Evolutionary conservation across 192 early-diverging fungal genomes (phyloP), one percentile per base, ranked within the genome.

Genomic region (Coemansia sp.): DNA sequence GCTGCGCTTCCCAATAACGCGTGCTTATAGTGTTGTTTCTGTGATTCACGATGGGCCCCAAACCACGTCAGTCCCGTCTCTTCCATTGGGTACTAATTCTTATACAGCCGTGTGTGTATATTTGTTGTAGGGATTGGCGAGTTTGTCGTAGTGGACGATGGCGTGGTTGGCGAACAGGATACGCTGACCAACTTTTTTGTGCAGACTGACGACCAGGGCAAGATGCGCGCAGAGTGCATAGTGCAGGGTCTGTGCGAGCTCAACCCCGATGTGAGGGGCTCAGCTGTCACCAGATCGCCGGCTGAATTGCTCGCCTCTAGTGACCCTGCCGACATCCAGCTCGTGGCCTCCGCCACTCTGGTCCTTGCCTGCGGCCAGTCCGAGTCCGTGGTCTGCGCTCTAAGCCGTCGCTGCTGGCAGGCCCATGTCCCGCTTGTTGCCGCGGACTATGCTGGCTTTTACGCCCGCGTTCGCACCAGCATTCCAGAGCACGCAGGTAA

Each of bases 131-230:
- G 92, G 9, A 91, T 98, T 72, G 96, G 95, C 27, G 79, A 87
- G 27, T 94, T 96, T 72, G 91, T 93, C 1, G 82, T 99, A 14
- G 85, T 97, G 3, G 97, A 99, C 68, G 86, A 74, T 50, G 80
- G 83, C 39, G 51, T 65, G 3, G 93, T 96, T 5, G 76, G 82
- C 6, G 86, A 86, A 31, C 62, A 80, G 27, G 95, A 96, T 63
- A 80, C 91, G 44, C 92, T 90, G 34, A 91, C 83, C 76, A 98
- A 97, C 80, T 99, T 99, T 77, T 99, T 99, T 71, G 82, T 99
- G n/a, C 88, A 87, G 34, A 41, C 74, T 10, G 80, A 79, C 5
- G 84, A 85, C 44, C 70, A 91, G 12, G 95, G 93, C 11, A 74
- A 86, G 68, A 73, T 84, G 29, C 86, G 92, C 37, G 91, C 93